These are phyloP conservation scores for Balansia obtecta DNA, from an alignment of 2,329 filamentous ascomycete genomes.

Conservation along the genomic window DNA sequence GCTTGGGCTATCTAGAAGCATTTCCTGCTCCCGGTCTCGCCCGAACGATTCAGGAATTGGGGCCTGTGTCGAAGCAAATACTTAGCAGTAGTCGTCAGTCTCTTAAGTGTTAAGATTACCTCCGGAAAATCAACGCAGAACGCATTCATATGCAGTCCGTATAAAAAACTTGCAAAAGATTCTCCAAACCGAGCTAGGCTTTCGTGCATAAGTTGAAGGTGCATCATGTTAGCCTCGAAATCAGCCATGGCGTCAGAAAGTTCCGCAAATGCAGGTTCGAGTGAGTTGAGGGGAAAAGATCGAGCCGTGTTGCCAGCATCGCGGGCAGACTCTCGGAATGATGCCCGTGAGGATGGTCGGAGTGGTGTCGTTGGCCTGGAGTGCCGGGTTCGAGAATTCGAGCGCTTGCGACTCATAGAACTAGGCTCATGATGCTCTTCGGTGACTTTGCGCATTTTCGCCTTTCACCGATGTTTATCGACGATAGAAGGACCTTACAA, in stretches of 20 bases:
- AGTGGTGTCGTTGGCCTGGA: slow-evolving; percentile 86
- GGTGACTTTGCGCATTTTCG: background rate
- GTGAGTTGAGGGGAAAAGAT: slow-evolving; percentile 60
- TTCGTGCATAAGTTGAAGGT: slow-evolving; percentile 94
- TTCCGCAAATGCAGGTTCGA: slow-evolving; percentile 88
- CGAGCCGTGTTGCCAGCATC: slow-evolving; percentile 37
- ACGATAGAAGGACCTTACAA: background rate
- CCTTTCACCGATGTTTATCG: background rate
- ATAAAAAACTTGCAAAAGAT: slow-evolving; percentile 89
- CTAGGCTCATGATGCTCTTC: slow-evolving; percentile 8
- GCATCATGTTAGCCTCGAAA: slow-evolving; percentile 93
- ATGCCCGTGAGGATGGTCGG: slow-evolving; percentile 78
- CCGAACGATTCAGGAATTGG: slow-evolving; percentile 76
- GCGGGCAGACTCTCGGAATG: slow-evolving; percentile 65
- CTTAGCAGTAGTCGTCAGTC: background rate
- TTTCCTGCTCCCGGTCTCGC: slow-evolving; percentile 46
- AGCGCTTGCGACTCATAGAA: slow-evolving; percentile 24
- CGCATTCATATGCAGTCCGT: slow-evolving; percentile 96
- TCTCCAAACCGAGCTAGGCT: slow-evolving; percentile 87
- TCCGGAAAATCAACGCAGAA: slow-evolving; percentile 98
- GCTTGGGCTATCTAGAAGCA: slow-evolving; percentile 20
- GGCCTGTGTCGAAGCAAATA: slow-evolving; percentile 36
- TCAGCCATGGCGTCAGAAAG: slow-evolving; percentile 89
- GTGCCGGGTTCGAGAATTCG: slow-evolving; percentile 48
- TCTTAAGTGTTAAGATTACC: slow-evolving; percentile 32